Evolutionary conservation across 352 stramenopile genomes (phyloP), one percentile per base, ranked within the genome.

Genomic region (Pythium angustatum): DNA sequence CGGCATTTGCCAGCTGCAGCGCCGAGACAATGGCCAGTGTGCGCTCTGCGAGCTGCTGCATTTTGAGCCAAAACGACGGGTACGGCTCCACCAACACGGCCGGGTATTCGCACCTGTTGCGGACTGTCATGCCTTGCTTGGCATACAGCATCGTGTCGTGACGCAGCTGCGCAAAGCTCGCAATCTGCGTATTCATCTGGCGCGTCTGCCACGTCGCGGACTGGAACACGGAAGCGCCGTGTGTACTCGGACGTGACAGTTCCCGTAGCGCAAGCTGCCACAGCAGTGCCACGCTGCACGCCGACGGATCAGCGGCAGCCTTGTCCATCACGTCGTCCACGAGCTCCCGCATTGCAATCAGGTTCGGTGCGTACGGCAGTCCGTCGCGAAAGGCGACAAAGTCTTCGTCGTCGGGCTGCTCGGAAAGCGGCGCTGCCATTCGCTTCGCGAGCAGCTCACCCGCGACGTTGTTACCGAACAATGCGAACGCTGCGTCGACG

Each of bases 61-160:
- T 75, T 7, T 48, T 33, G 4, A 1, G 11, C 68, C 68, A 75
- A 36, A 75, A 71, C 6, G 22, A 4, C 19, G 68, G 62, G 22
- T 68, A 75, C 11, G 68, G 68, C 19, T 75, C 68, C n/a, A 75
- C 68, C 28, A 58, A 71, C 1, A 57, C 68, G 19, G 62, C 63
- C 2, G 62, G 31, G 28, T 71, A 68, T 31, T 71, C 58, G 30
- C 68, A 75, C 5, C 40, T 19, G 9, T 44, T 58, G 8, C 28
- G 27, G 12, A 56, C 58, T 19, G 62, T 60, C 8, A 62, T 62
- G 33, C 45, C 57, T 27, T 75, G 68, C 58, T 75, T 75, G 26
- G 63, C 62, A 45, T 68, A 66, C 26, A 74, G 47, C 24, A 74
- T 62, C 49, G 67, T 74, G 41, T 75, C 68, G 41, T 75, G 68